Percentiles rank a stretch among this genome's conserved stretches.
phyloP scores from a whole-genome alignment of 441 rosid genomes.

The Populus hybrid region DNA sequence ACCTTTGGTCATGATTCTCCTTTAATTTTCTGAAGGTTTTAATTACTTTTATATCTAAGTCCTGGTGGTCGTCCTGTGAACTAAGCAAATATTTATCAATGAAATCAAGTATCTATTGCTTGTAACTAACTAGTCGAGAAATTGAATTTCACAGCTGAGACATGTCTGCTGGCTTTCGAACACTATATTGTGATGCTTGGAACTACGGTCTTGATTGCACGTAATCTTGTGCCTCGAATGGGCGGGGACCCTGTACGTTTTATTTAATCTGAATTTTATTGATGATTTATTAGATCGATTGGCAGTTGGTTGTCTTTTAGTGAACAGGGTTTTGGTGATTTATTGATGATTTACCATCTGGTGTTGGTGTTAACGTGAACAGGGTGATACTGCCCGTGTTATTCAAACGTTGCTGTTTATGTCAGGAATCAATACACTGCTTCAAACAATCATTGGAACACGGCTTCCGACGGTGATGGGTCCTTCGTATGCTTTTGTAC shows the following conservation, averaged over 20 bases:
- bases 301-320: background rate
- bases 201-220: slow-evolving; percentile 68
- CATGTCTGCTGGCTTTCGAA: slow-evolving; percentile 72
- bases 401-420: slow-evolving; percentile 78
- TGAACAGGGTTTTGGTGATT: too few relatives aligned
- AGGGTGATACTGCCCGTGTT: slow-evolving; percentile 90
- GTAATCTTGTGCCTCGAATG: slow-evolving; percentile 68
- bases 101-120: background rate
- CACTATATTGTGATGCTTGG: slow-evolving; percentile 94
- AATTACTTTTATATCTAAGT: background rate
- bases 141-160: slow-evolving; percentile 55
- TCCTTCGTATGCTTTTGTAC: slow-evolving; percentile 63
- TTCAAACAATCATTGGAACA: slow-evolving; percentile 79
- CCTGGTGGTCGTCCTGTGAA: background rate
- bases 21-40: slow-evolving; percentile 14
- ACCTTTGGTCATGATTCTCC: slow-evolving; percentile 24
- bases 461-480: slow-evolving; percentile 97
- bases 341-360: background rate
- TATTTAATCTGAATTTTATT: background rate
- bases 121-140: background rate
- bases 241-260: slow-evolving; percentile 77
- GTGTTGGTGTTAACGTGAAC: slow-evolving; percentile 19
- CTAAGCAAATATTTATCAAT: background rate
- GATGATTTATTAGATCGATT: background rate
- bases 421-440: slow-evolving; percentile 80